Percentiles rank a stretch among this genome's conserved stretches.
Conservation (phyloP, 2,329 filamentous ascomycete genomes). For the Neonectria punicea region DNA sequence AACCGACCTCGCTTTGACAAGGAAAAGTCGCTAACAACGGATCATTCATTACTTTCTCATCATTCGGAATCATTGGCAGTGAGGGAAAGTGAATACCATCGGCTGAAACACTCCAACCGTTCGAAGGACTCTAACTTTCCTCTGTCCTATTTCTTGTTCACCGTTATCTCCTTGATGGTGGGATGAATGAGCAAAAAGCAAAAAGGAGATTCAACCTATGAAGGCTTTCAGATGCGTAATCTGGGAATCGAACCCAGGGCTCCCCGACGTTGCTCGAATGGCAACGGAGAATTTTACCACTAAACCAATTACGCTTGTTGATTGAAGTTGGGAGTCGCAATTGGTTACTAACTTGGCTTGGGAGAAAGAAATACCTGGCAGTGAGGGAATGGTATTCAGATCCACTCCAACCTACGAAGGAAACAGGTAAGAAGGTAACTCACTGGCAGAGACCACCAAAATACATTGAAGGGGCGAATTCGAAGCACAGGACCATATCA, state of each 20-base stretch:
- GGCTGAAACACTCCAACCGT: background rate
- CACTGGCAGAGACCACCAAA: background rate
- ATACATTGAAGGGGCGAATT: too few relatives aligned
- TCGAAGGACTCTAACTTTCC: too few relatives aligned
- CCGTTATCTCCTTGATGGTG: too few relatives aligned
- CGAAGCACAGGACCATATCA: too few relatives aligned
- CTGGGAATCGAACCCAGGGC: slow-evolving; percentile 7
- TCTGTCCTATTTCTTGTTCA: too few relatives aligned
- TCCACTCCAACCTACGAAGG: background rate
- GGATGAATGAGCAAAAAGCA: background rate
- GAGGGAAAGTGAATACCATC: background rate
- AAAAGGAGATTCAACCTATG: fast-evolving
- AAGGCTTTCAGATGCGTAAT: background rate
- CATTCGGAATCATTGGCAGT: background rate
- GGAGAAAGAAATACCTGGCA: too few relatives aligned
- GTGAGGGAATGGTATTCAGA: background rate
- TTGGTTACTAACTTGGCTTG: background rate
- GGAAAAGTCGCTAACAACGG: background rate
- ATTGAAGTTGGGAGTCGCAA: background rate
- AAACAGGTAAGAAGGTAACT: background rate
- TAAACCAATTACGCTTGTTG: slow-evolving; percentile 4
- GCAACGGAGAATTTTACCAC: slow-evolving; percentile 8
- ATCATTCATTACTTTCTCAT: background rate
- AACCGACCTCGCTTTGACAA: background rate
- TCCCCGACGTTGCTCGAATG: slow-evolving; percentile 5